Evolutionary conservation across 768 basidiomycete genomes (phyloP).

Genomic region (Mycena sanguinolenta): DNA sequence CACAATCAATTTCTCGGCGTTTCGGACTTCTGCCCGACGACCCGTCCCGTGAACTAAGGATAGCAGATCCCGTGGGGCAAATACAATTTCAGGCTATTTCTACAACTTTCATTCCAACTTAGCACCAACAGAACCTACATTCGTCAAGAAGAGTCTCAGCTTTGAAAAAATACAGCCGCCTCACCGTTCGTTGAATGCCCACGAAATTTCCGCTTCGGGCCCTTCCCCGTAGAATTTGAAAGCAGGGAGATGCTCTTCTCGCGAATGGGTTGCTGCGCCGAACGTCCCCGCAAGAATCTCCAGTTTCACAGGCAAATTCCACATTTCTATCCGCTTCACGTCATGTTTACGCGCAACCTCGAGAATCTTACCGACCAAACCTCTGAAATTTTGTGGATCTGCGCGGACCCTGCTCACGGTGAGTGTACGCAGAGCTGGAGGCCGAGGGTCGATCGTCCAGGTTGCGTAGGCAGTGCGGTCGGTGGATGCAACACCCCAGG

Average conservation of each 20-base stretch:
- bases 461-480: conserved; percentile 49
- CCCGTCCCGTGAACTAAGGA: too few relatives aligned
- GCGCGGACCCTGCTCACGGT: conserved; percentile 60
- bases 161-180: not conserved
- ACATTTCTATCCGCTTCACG: conserved; percentile 59
- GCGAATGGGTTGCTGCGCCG: conserved; percentile 48
- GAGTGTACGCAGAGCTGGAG: conserved; percentile 49
- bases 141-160: not conserved
- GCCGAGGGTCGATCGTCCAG: conserved; percentile 58
- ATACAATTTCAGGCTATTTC: too few relatives aligned
- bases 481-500: conserved; percentile 48
- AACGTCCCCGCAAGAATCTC: conserved; percentile 40
- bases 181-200: conserved; percentile 66
- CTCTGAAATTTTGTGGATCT: conserved; percentile 46
- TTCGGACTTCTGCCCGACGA: too few relatives aligned
- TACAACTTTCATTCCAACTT: not conserved
- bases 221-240: conserved; percentile 66
- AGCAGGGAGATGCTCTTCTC: conserved; percentile 56
- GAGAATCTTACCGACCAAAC: conserved; percentile 51
- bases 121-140: conserved; percentile 59
- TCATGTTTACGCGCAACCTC: conserved; percentile 50
- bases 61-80: too few relatives aligned
- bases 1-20: too few relatives aligned
- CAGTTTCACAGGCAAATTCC: conserved; percentile 58
- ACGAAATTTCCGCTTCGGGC: conserved; percentile 49